These are phyloP conservation scores for Microdochium bolleyi DNA, from an alignment of 2,329 filamentous ascomycete genomes.

Conservation along the genomic window DNA sequence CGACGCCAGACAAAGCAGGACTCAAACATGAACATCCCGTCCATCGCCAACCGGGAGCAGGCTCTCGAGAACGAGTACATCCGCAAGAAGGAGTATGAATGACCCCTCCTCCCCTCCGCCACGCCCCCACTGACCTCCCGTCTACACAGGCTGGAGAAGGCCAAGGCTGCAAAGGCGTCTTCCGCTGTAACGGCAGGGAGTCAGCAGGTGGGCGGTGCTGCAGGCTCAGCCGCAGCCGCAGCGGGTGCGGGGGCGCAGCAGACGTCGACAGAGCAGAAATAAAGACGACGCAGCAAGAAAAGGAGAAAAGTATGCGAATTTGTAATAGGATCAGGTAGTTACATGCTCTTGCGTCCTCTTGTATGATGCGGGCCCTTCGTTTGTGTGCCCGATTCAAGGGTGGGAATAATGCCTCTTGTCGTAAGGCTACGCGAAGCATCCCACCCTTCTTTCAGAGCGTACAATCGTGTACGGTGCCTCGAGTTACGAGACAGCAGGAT, in stretches of 20 bases:
- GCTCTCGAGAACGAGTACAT: constrained; percentile 5
- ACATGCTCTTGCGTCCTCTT: too few relatives aligned
- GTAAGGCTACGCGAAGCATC: too few relatives aligned
- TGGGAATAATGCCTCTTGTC: too few relatives aligned
- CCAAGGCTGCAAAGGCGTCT: not conserved
- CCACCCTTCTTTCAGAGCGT: too few relatives aligned
- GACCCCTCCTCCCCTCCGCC: not conserved
- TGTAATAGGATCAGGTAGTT: too few relatives aligned
- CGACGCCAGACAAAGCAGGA: not conserved
- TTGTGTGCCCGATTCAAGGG: too few relatives aligned
- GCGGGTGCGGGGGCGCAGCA: not conserved
- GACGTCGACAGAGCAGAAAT: not conserved
- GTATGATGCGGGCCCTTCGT: too few relatives aligned
- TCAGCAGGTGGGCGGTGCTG: not conserved
- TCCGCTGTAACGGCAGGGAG: not conserved
- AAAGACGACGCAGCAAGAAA: too few relatives aligned
- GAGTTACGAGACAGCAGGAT: too few relatives aligned
- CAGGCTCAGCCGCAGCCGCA: not conserved
- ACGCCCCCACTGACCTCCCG: not conserved
- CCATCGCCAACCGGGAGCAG: constrained; percentile 5
- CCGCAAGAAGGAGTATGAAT: constrained; percentile 3
- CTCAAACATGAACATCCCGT: not conserved
- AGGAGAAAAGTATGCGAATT: too few relatives aligned
- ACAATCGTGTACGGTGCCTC: too few relatives aligned
- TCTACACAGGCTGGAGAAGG: not conserved